Evolutionary conservation across 2,329 filamentous ascomycete species (phyloP), one percentile per base, ranked within the genome.

Genomic region (Corniculantispora saksenae): DNA sequence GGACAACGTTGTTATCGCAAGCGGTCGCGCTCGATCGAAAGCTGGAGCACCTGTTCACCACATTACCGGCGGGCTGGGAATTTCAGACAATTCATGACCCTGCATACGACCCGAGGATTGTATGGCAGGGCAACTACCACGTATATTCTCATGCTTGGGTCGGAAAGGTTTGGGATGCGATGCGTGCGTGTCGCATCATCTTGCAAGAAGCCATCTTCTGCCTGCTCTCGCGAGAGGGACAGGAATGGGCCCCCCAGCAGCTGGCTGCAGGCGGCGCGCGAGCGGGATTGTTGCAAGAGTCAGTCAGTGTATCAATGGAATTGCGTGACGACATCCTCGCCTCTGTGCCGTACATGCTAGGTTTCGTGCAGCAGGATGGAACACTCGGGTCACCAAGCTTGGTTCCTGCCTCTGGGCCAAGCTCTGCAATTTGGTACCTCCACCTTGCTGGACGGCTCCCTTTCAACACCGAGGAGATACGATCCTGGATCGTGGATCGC

Each of bases 271-370:
- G 38, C 4, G 65, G 61, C 8, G 61, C 61, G 8, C 59, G 53
- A 21, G 35, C 45, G 25, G 62, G 32, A 5, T 27, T 53, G 54
- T 51, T 64, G 43, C 53, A 48, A 23, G 38, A 47, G 21, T 35
- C 38, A 10, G 45, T 32, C 4, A 21, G 35, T 21, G 57, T 55
- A 19, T 43, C 61, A 19, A 45, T 35, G 23, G 60, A 63, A 17
- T 29, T 66, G 53, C 53, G 45, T 17, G 55, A 59, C 29, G 61
- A 45, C 15, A 58, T 66, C n/a, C 47, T 64, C 17, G 60, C 65
- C 3, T 64, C 65, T 6, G 55, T 64, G 53, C 65, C 65, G 17
- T 59, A 66, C 53, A 63, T 66, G 45, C 61, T 66, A n/a, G 65
- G 65, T n/a, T 66, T 53, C n/a, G 62, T 64, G 21, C 61, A 32